These are phyloP conservation scores for Daldinia sp. DNA, from an alignment of 2,329 filamentous ascomycete species.

Conservation along the genomic window DNA sequence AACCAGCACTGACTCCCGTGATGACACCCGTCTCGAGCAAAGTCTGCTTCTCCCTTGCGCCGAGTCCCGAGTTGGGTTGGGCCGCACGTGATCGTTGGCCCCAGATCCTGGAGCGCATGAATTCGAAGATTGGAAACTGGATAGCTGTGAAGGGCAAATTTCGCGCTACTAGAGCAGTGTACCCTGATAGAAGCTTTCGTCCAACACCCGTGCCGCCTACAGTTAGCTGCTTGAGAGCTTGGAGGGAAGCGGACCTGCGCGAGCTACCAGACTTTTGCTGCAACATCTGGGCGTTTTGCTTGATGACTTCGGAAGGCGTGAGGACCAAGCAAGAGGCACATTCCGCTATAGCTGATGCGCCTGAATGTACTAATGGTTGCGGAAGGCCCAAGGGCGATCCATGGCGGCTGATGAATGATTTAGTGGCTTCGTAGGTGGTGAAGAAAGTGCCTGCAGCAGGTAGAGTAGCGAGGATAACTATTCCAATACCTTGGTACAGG, in stretches of 20 bases:
- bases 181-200: constrained; percentile 73
- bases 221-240: constrained; percentile 55
- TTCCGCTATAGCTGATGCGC: constrained; percentile 79
- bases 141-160: constrained; percentile 89
- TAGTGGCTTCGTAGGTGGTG: constrained; percentile 84
- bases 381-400: constrained; percentile 63
- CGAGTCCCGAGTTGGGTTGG: constrained; percentile 39
- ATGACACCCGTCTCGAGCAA: constrained; percentile 74
- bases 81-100: constrained; percentile 20
- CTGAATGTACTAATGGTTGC: constrained; percentile 73
- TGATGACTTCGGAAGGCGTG: constrained; percentile 88
- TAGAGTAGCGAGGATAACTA: constrained; percentile 84
- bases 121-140: constrained; percentile 88
- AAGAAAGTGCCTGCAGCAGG: constrained; percentile 87
- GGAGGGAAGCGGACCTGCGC: constrained; percentile 54
- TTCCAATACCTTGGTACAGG: constrained; percentile 87
- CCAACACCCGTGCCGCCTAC: constrained; percentile 61
- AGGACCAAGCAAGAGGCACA: constrained; percentile 86
- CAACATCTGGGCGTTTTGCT: constrained; percentile 93
- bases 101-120: constrained; percentile 72
- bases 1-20: constrained; percentile 76
- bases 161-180: constrained; percentile 80
- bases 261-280: constrained; percentile 42
- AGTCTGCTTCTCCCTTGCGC: constrained; percentile 42
- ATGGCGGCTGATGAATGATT: constrained; percentile 64